Evolutionary conservation across 345 rosid genomes (phyloP).

Genomic region (Syzygium oleosum): DNA sequence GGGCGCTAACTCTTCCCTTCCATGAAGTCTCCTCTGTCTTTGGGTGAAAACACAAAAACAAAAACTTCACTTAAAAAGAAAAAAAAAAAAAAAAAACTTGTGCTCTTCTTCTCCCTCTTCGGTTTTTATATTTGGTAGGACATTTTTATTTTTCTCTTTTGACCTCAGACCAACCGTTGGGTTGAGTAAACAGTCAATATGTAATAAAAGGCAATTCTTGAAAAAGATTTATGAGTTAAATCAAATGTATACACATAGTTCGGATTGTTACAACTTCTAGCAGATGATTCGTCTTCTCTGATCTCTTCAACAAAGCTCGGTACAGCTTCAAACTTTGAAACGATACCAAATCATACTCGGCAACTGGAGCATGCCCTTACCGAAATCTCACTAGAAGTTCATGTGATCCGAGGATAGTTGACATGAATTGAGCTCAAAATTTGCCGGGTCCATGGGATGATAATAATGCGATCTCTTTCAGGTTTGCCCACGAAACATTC

Average conservation of each 20-base stretch:
- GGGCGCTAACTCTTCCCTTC: neutral
- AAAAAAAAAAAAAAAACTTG: too few relatives aligned
- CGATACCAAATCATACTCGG: neutral
- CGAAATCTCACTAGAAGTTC: neutral
- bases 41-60: neutral
- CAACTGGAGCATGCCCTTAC: neutral
- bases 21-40: neutral
- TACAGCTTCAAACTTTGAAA: neutral
- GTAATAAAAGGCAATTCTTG: neutral
- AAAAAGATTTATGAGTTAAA: neutral
- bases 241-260: neutral
- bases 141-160: neutral
- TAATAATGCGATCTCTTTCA: neutral
- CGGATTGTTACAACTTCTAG: neutral
- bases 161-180: neutral
- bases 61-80: neutral
- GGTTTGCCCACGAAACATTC: accelerated
- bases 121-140: neutral
- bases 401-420: neutral
- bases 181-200: neutral
- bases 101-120: neutral
- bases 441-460: accelerated
- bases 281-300: neutral
- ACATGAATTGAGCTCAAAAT: neutral
- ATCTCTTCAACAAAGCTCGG: neutral